These are phyloP conservation scores for Logfia minima DNA, from an alignment of 129 eudicot species.

Conservation along the genomic window DNA sequence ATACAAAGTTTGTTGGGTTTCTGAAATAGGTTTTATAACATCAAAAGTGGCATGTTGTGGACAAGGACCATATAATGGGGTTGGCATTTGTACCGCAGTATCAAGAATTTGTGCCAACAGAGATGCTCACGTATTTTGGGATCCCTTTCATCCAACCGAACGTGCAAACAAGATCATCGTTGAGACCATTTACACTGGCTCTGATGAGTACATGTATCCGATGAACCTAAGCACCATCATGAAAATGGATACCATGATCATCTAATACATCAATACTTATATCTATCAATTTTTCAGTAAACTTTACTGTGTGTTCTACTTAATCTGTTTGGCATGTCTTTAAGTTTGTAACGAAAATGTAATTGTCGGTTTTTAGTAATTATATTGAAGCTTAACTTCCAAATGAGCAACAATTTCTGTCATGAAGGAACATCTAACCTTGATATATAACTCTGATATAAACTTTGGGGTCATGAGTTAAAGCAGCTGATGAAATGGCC, in stretches of 20 bases:
- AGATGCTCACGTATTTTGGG: slow-evolving; percentile 58
- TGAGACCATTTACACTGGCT: slow-evolving; percentile 46
- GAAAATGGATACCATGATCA: slow-evolving; percentile 49
- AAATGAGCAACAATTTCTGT: slow-evolving; percentile 13
- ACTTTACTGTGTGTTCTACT: slow-evolving; percentile 19
- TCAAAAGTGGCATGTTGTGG: slow-evolving; percentile 84
- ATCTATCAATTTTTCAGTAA: background rate
- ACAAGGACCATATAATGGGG: slow-evolving; percentile 75
- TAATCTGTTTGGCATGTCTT: slow-evolving; percentile 7
- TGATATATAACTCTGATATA: background rate
- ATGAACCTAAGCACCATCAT: slow-evolving; percentile 82
- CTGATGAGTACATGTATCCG: slow-evolving; percentile 61
- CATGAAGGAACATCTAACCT: background rate
- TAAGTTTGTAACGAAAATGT: slow-evolving; percentile 14
- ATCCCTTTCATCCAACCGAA: slow-evolving; percentile 77
- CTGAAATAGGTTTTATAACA: slow-evolving; percentile 55
- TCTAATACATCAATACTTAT: background rate
- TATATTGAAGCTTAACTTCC: slow-evolving; percentile 9
- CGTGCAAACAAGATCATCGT: slow-evolving; percentile 63
- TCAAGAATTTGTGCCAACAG: slow-evolving; percentile 57
- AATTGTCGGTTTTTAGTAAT: slow-evolving; percentile 8
- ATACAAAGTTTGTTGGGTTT: background rate
- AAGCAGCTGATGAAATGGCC: background rate
- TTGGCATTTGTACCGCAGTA: slow-evolving; percentile 55
- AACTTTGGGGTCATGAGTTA: background rate